A percentile compares a stretch with the other conserved stretches of the same genome.
phyloP scores from a whole-genome alignment of 257 asterid species.

The Fraxinus pennsylvanica region DNA sequence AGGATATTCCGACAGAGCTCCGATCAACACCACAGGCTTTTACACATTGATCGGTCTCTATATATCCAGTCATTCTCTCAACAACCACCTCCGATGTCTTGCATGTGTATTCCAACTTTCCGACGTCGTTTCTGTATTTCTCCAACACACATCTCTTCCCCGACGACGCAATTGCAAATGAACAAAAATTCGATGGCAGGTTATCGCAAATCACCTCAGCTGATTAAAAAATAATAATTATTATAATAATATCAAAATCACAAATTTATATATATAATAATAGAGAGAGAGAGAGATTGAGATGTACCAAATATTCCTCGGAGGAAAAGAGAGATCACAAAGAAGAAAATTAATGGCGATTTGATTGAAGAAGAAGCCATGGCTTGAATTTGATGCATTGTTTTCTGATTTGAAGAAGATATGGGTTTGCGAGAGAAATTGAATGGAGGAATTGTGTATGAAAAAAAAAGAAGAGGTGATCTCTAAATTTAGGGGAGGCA shows the following conservation, averaged over 20 bases:
- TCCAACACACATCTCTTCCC: conserved; percentile 88
- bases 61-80: conserved; percentile 56
- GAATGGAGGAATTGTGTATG: conserved; percentile 24
- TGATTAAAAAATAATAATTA: conserved; percentile 4
- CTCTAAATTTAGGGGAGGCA: too few relatives aligned
- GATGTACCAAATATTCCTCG: conserved; percentile 33
- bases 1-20: conserved; percentile 60
- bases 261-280: too few relatives aligned
- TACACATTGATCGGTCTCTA: conserved; percentile 71
- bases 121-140: conserved; percentile 43
- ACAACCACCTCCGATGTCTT: conserved; percentile 73
- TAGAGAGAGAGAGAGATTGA: neutral
- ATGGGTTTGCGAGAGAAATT: conserved; percentile 23
- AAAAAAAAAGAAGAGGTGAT: neutral
- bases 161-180: conserved; percentile 74
- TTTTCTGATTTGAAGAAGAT: neutral
- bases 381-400: conserved; percentile 7
- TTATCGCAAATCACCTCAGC: conserved; percentile 77
- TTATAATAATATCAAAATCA: neutral
- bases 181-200: conserved; percentile 53
- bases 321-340: conserved; percentile 40
- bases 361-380: conserved; percentile 53
- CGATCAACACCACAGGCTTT: conserved; percentile 69
- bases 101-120: conserved; percentile 52
- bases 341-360: conserved; percentile 36